Conservation (phyloP, 768 basidiomycete genomes). For the Mycena epipterygia region DNA sequence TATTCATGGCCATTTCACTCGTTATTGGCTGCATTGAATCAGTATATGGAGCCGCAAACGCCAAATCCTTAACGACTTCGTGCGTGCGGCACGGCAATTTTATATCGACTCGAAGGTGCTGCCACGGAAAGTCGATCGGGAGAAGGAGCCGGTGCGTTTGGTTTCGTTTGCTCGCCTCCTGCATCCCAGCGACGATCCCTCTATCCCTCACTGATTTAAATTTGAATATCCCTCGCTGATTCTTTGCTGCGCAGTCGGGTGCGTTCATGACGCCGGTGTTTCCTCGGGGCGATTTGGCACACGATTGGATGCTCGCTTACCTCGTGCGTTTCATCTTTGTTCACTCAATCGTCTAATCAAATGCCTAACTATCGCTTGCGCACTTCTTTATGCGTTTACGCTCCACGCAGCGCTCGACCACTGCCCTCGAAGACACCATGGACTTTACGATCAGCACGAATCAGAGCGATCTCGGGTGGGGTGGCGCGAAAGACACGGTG, state of each 20-base stretch:
- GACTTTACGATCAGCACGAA: conserved; percentile 10
- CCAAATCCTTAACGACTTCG: conserved; percentile 24
- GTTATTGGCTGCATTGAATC: background rate
- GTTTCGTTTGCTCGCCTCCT: too few species aligned
- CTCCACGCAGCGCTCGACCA: conserved; percentile 12
- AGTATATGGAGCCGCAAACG: conserved; percentile 22
- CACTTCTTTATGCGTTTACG: too few species aligned
- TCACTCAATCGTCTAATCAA: too few species aligned
- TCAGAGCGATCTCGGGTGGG: conserved; percentile 12
- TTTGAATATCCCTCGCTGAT: too few species aligned
- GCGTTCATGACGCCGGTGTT: conserved; percentile 23
- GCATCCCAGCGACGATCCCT: too few species aligned
- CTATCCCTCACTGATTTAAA: background rate
- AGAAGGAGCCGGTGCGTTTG: conserved; percentile 21
- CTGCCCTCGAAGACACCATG: conserved; percentile 1
- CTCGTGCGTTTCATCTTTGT: background rate
- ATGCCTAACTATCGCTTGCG: too few species aligned
- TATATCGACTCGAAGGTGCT: conserved; percentile 26
- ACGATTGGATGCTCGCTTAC: conserved; percentile 32
- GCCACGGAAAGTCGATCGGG: conserved; percentile 11
- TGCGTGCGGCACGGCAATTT: conserved; percentile 12
- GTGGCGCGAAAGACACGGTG: background rate
- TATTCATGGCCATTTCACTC: background rate
- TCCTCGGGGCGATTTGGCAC: conserved; percentile 15
- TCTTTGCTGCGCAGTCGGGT: conserved; percentile 17